These are phyloP conservation scores for Mrakia blollopis DNA, from an alignment of 768 basidiomycete genomes.

Conservation along the genomic window DNA sequence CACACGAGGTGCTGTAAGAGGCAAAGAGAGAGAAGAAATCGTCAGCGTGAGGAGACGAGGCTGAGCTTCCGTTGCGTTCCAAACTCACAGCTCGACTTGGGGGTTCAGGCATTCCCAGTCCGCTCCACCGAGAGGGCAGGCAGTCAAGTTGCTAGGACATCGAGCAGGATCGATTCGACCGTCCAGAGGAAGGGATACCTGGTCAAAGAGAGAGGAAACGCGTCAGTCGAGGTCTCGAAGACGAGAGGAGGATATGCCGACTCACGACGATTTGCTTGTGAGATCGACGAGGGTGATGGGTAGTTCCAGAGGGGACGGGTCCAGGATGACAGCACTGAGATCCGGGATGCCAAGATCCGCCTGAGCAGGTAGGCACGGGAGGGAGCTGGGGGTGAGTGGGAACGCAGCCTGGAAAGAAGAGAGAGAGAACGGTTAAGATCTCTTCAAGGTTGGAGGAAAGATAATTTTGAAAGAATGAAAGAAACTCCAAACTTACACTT, in stretches of 20 bases:
- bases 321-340: not conserved
- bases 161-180: slow-evolving; percentile 17
- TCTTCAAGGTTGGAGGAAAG: not conserved
- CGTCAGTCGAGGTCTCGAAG: no score
- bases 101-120: not conserved
- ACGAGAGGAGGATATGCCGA: no score
- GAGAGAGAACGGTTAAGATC: not conserved
- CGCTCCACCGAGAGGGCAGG: not conserved
- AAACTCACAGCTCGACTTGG: not conserved
- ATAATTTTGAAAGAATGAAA: not conserved
- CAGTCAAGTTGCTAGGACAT: not conserved
- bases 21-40: no score
- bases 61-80: not conserved
- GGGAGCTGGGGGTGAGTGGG: not conserved
- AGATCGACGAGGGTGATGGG: not conserved
- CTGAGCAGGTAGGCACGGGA: not conserved
- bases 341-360: not conserved
- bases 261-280: slow-evolving; percentile 8
- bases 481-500: not conserved
- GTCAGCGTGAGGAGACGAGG: not conserved
- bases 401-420: not conserved
- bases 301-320: not conserved
- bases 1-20: not conserved
- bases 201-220: no score
- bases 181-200: slow-evolving; percentile 6